These are phyloP conservation scores for Metarhizium sp. DNA, from an alignment of 2,329 filamentous ascomycete species.

Conservation along the genomic window DNA sequence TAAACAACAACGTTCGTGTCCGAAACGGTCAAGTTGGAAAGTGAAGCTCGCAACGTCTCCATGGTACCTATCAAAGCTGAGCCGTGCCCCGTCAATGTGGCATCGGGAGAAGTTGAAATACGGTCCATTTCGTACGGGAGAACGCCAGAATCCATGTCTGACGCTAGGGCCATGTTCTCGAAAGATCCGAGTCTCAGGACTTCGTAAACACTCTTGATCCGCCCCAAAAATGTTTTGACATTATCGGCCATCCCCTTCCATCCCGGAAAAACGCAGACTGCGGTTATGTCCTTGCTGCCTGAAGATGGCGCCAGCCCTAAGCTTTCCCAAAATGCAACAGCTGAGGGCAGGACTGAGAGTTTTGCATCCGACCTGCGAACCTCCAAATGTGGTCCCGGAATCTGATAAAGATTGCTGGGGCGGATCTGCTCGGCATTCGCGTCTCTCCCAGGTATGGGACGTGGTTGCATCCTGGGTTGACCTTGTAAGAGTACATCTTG, in stretches of 20 bases:
- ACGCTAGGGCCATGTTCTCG: conserved; percentile 34
- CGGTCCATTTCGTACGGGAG: conserved; percentile 41
- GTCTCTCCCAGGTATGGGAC: conserved; percentile 33
- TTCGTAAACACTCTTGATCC: conserved; percentile 64
- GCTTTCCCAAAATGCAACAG: conserved; percentile 73
- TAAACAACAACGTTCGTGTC: conserved; percentile 64
- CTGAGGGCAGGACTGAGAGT: conserved; percentile 65
- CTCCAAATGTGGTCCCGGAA: conserved; percentile 62
- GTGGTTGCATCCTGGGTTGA: conserved; percentile 43
- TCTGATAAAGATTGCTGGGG: conserved; percentile 46
- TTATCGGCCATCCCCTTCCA: conserved; percentile 53
- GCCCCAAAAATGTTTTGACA: conserved; percentile 54
- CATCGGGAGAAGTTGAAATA: conserved; percentile 30
- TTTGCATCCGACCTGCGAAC: conserved; percentile 60
- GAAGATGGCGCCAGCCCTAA: conserved; percentile 64
- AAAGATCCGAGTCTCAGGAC: conserved; percentile 63
- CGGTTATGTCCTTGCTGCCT: conserved; percentile 61
- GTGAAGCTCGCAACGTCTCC: conserved; percentile 35
- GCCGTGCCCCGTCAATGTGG: conserved; percentile 30
- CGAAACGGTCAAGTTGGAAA: conserved; percentile 31
- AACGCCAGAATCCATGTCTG: conserved; percentile 32
- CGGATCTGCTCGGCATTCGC: conserved; percentile 35
- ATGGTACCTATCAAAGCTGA: conserved; percentile 40
- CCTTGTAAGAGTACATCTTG: conserved; percentile 46
- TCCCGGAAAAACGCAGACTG: conserved; percentile 62